Conservation (phyloP, 1,139 yeast genomes). For the Suhomyces terraborum region DNA sequence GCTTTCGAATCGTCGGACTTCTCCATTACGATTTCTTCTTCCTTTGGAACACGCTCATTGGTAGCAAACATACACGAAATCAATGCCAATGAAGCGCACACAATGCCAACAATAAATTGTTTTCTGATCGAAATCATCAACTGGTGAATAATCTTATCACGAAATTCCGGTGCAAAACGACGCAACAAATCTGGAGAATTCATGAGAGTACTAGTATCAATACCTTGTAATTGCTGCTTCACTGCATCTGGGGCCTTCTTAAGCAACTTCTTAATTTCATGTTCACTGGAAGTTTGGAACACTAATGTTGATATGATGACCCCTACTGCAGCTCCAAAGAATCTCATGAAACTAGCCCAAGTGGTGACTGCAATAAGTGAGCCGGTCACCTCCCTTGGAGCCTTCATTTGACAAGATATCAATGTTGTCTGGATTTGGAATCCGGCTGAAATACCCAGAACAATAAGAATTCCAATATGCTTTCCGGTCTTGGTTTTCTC, state of each 20-base stretch:
- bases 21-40: slow-evolving; percentile 15
- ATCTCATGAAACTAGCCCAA: slow-evolving; percentile 22
- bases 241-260: slow-evolving; percentile 8
- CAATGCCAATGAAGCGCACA: slow-evolving; percentile 33
- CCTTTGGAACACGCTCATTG: slow-evolving; percentile 22
- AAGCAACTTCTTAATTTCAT: slow-evolving; percentile 9
- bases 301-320: slow-evolving; percentile 21
- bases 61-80: slow-evolving; percentile 26
- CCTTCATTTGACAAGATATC: slow-evolving; percentile 25
- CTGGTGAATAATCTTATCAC: slow-evolving; percentile 26
- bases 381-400: slow-evolving; percentile 25
- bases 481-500: slow-evolving; percentile 16
- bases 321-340: slow-evolving; percentile 24
- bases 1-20: neutral
- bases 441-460: slow-evolving; percentile 25
- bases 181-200: slow-evolving; percentile 17
- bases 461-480: slow-evolving; percentile 23
- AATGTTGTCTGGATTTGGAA: slow-evolving; percentile 24
- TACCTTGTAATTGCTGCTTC: slow-evolving; percentile 9
- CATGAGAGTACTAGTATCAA: slow-evolving; percentile 19
- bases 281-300: slow-evolving; percentile 15
- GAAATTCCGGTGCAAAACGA: slow-evolving; percentile 22
- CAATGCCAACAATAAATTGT: slow-evolving; percentile 44
- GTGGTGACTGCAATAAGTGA: slow-evolving; percentile 24
- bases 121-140: slow-evolving; percentile 41